Base-by-base conservation (phyloP, 2,329 filamentous ascomycete genomes). In the Fonsecaea monophora region DNA sequence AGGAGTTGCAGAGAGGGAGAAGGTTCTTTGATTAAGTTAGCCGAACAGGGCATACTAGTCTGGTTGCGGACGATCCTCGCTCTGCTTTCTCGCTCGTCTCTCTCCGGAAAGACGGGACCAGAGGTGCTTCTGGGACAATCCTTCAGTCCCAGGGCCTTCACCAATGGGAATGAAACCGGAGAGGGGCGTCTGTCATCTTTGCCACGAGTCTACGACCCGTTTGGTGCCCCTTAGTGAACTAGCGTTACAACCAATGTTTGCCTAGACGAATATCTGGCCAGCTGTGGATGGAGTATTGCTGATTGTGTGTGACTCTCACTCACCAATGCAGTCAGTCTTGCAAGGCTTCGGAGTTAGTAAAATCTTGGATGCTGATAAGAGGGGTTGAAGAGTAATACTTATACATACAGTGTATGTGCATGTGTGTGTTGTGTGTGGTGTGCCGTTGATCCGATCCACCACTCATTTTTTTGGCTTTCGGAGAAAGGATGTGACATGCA, bases 351-450 rank as follows among this genome's bases (percentile, higher is more conserved):
- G 30, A 40, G 32, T 54, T 21, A 38, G 32, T 32, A 4, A 32
- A 32, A 32, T 40, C 42, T 32, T 18, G 48, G 12, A 53, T 40
- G 48, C 59, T 61, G 59, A 54, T 54, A 61, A 61, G 45, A 61
- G 30, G 30, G 30, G 30, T 32, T 32, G 30, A 32, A 5, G 4
- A 5, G 30, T 32, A 32, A 32, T 32, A 32, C 30, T 32, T 6
- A 6, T 5, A 32, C 4, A 32, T 6, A 4, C 30, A 5, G 30
- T 32, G 30, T 32, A 32, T 32, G 30, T 32, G 30, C 30, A 32
- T 32, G 30, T 32, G 30, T 6, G 30, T 32, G 30, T 32, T 4
- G 7, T 13, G 45, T 4, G 45, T 13, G 21, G 5, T 9, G 25
- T 50, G 45, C 45, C 45, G 45, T 59, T 38, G 34, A 60, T 50